Evolutionary conservation across 169 alveolate species (phyloP), one percentile per base, ranked within the genome.

Genomic region (Plasmodium fragile): DNA sequence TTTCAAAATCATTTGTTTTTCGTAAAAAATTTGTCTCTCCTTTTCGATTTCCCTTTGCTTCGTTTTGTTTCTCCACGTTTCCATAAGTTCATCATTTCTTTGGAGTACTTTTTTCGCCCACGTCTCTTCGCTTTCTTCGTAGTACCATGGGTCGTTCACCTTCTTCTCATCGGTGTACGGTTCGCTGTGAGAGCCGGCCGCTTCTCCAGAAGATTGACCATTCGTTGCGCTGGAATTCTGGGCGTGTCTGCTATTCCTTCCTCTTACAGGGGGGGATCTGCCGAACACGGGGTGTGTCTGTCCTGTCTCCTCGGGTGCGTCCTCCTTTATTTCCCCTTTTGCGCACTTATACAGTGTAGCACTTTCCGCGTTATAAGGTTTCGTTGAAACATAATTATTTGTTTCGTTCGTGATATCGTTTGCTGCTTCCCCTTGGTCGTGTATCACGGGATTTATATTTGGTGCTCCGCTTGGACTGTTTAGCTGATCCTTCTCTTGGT

Each of bases 51-150:
- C 95, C 34, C 96, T 75, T 22, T 78, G 91, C 41, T 71, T 80
- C 49, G 95, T 72, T 79, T 93, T 95, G 28, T 70, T 59, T 82
- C 94, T 65, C 98, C 98, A 96, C 30, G 94, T 75, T 30, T 85
- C 95, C 92, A 72, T 95, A 34, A 96, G 95, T 77, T 92, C 94
- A 34, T 92, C 90, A 93, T 95, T 96, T 71, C 96, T 85, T 80
- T 83, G 84, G 16, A 80, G 93, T 34, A 95, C 96, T 52, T 78
- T 92, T 34, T 87, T 75, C 7, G 93, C 45, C 98, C 98, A 96
- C 16, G 84, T 92, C 16, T 94, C 97, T 18, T 81, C 91, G 71
- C 90, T 72, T 55, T 90, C 85, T 49, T 91, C 89, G 65, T 83
- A 43, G 55, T 80, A 71, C 95, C 90, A 65, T 3, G 91, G 92